Conservation (phyloP, 2,329 filamentous ascomycete genomes). For the Epichloe elymi region DNA sequence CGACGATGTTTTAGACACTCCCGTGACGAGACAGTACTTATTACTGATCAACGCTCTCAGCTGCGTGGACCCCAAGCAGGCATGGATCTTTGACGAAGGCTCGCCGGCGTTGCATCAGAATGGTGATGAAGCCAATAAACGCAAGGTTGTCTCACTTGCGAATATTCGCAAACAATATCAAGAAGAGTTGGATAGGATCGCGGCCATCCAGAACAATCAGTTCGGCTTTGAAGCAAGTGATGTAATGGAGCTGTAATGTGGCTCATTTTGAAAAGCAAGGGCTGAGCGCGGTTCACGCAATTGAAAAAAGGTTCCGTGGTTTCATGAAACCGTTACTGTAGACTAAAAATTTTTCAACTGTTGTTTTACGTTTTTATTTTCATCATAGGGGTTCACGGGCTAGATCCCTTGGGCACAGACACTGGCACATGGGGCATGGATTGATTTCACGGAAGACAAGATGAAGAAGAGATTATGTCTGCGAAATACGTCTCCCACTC, state of each 20-base stretch:
- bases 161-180: conserved; percentile 85
- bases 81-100: conserved; percentile 56
- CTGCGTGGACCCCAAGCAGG: conserved; percentile 64
- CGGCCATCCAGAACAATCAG: conserved; percentile 76
- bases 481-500: not conserved
- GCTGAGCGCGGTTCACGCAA: not conserved
- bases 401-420: conserved; percentile 17
- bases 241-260: conserved; percentile 33
- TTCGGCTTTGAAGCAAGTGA: conserved; percentile 59
- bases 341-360: not conserved
- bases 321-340: not conserved
- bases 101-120: conserved; percentile 12
- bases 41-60: conserved; percentile 85
- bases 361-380: not conserved
- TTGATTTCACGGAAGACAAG: conserved; percentile 11
- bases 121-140: conserved; percentile 30
- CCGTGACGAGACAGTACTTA: conserved; percentile 65
- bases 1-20: conserved; percentile 47
- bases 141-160: conserved; percentile 71
- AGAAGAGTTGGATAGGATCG: conserved; percentile 75
- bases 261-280: not conserved
- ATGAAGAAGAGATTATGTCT: conserved; percentile 4
- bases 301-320: not conserved
- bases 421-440: not conserved
- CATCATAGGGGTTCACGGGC: conserved; percentile 7